Base-by-base conservation (phyloP, 2,329 filamentous ascomycete species). In the Monosporascus ibericus region DNA sequence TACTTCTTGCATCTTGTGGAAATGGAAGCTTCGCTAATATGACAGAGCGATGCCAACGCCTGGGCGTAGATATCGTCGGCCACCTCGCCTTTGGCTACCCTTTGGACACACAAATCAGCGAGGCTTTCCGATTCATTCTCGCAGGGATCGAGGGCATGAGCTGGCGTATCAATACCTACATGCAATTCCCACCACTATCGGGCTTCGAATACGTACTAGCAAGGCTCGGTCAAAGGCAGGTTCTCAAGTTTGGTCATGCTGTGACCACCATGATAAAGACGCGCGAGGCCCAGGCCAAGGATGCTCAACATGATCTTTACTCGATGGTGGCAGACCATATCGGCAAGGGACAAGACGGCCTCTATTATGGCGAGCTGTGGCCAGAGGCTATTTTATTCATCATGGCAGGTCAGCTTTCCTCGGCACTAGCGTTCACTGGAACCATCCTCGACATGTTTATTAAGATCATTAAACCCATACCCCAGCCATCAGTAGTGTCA, bases 41-140 rank as follows among this genome's bases (percentile, higher is more conserved):
- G 55, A 49, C 57, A 3, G 34, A 39, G 14, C 25, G 18, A 6
- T 55, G 46, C 38, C 44, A 56, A 34, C 44, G 48, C 7, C 52
- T 61, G 4, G 50, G 48, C 1, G 42, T 56, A 3, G 59, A 61
- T 36, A 34, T 59, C 24, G 44, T 57, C 22, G 57, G 59, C 20
- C 55, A 39, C 3, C 47, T 59, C 1, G 55, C 53, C 11, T 57
- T 57, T 36, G 55, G 55, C 1, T 52, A 47, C 27, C 38, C 48
- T 1, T 48, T 53, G 4, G 52, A 54, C 9, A 52, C 51, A 14
- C 52, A 58, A 48, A 55, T 38, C 5, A 48, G 55, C 17, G 42
- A 48, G 9, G 34, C 5, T 24, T 25, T 37, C 8, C 50, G 36
- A 4, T 25, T 54, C 18, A 34, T 57, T 18, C 44, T 30, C 22